Evolutionary conservation across 1,284 basidiomycete genomes (phyloP), one percentile per base, ranked within the genome.

Genomic region (Leccinum subrobustum): DNA sequence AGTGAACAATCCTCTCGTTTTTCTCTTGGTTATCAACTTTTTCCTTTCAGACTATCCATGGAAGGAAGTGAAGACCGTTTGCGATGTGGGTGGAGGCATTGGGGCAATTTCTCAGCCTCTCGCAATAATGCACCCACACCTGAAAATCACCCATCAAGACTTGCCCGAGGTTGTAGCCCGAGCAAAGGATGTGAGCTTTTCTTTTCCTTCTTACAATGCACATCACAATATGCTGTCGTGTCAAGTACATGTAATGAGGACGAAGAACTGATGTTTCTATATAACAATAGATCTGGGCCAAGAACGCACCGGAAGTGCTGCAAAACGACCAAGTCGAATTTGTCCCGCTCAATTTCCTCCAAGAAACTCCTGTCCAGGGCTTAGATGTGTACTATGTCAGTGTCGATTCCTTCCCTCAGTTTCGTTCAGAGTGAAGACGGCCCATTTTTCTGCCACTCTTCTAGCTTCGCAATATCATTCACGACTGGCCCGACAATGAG

Each of bases 91-190:
- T 3, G 76, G 79, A 1, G 79, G 82, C 1, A 68, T 77, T 27
- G 83, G 84, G 0, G 67, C 74, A 16, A 69, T 81, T n/a, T 71
- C 78, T 3, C 69, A 83, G 16, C 72, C 75, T 18, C 72, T 86
- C 3, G 67, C 76, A 0, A 78, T 75, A 62, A 65, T 66, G 12
- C 73, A 77, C 55, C 77, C 81, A 0, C 71, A 78, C 11, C 62
- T 86, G 23, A 75, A 74, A 31, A 64, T 82, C n/a, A 69, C 76
- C 3, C 59, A 83, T 3, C 83, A 85, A 66, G 84, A 85, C 61
- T 64, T 77, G 8, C 76, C 77, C 0, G 71, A 73, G 16, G 70
- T 76, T 4, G 64, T 83, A 5, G 62, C 57, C 11, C 74, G 76
- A 55, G 79, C 78, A 3, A 70, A 67, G 23, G 57, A 61, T 20